Percentiles rank a stretch among this genome's conserved stretches.
Evolutionary conservation across 208 protist genomes (phyloP).

Genomic region (Acanthamoeba lenticulata): DNA sequence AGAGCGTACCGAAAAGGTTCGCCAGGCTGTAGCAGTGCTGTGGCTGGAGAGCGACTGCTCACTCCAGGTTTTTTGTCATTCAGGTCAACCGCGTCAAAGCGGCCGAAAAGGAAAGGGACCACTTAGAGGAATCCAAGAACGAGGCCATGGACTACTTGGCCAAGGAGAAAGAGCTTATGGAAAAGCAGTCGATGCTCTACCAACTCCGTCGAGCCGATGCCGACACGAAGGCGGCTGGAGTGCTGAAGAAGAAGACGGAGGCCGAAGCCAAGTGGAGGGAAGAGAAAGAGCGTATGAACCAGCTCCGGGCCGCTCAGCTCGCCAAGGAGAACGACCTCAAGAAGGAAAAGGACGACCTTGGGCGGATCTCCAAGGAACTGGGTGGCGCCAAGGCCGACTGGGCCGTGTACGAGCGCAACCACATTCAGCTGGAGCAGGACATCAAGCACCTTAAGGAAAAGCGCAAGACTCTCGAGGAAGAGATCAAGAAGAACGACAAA

Average conservation of each 20-base stretch:
- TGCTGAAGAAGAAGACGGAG: conserved; percentile 80
- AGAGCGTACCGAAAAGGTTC: conserved; percentile 91
- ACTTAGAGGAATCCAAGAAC: conserved; percentile 90
- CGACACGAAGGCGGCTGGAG: conserved; percentile 2
- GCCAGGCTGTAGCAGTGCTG: background rate
- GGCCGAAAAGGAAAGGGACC: conserved; percentile 94
- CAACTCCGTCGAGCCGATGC: conserved; percentile 85
- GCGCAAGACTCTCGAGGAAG: conserved; percentile 87
- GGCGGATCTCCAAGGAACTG: conserved; percentile 65
- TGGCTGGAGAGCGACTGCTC: background rate
- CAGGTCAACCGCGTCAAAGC: conserved; percentile 93
- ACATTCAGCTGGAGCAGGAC: conserved; percentile 86
- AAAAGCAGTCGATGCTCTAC: conserved; percentile 92
- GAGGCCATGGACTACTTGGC: conserved; percentile 94
- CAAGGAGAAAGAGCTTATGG: conserved; percentile 93
- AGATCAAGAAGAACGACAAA: conserved; percentile 87
- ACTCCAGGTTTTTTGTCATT: background rate
- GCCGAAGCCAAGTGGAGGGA: conserved; percentile 81
- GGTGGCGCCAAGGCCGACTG: conserved; percentile 80
- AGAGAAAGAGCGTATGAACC: conserved; percentile 82
- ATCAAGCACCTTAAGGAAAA: conserved; percentile 81
- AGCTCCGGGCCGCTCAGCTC: conserved; percentile 86
- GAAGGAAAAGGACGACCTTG: conserved; percentile 70
- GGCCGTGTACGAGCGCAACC: conserved; percentile 82
- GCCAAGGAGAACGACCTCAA: conserved; percentile 84